Evolutionary conservation across 345 rosid genomes (phyloP), one percentile per base, ranked within the genome.

Genomic region (Salix exigua): DNA sequence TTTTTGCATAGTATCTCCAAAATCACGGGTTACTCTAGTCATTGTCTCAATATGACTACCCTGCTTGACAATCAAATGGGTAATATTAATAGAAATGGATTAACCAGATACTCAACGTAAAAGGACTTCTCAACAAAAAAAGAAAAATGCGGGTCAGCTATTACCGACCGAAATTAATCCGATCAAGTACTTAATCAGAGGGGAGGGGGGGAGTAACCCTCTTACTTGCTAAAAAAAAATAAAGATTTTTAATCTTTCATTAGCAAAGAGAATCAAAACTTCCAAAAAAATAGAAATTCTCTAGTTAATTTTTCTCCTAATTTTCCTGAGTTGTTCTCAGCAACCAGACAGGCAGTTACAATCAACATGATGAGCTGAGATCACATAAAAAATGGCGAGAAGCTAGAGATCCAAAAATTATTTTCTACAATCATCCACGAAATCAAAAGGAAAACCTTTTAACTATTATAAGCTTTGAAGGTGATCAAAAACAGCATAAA

Each of bases 1-100:
- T 78, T 81, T 90, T 51, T 86, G 92, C 88, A 89, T 84, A 18
- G 92, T 83, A 67, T 82, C 83, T 74, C 89, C 88, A 76, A 91
- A 91, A 79, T 87, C 94, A 42, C 92, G 90, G 81, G 84, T 82
- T 51, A 89, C 81, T 84, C 92, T 88, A 65, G 97, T 96, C 99
- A 94, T 96, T 70, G 9, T 64, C 58, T 42, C 71, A 62, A 53
- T 72, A 60, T 62, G 51, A 68, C 72, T 51, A 62, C 35, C 72
- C 81, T 77, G 83, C 70, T 77, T 51, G 37, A 73, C 66, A 62
- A 76, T 21, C 73, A 65, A 55, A 73, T 26, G 25, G 37, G 37
- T 23, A 68, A n/a, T 31, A 38, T 73, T n/a, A 68, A 69, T 68
- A 73, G 53, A 76, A 21, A 14, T 50, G 70, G 53, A 31, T 21